Conservation (phyloP, 345 rosid genomes). For the Citrus maxima region DNA sequence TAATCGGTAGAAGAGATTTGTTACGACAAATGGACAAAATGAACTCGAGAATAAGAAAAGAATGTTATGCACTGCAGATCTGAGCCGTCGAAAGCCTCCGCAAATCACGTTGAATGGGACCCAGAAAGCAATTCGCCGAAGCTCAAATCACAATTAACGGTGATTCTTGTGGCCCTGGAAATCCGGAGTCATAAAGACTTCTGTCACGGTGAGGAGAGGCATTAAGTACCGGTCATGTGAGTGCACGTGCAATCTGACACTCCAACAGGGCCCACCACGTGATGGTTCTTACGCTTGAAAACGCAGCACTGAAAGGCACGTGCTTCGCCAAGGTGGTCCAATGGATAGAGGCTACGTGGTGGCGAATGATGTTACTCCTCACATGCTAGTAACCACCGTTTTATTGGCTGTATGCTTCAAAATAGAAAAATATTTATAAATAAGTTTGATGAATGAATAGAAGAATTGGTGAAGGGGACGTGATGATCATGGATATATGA, state of each 20-base stretch:
- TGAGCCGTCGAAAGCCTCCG: conserved; percentile 31
- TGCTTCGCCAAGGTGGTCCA: conserved; percentile 23
- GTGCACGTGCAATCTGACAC: conserved; percentile 56
- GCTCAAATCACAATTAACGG: conserved; percentile 26
- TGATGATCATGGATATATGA: fast-evolving
- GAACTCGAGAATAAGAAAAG: conserved; percentile 5
- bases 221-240: conserved; percentile 45
- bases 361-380: conserved; percentile 11
- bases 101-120: conserved; percentile 16
- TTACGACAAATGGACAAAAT: background rate
- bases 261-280: conserved; percentile 46
- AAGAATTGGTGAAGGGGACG: background rate
- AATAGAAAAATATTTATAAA: background rate
- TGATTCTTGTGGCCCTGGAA: conserved; percentile 20
- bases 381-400: conserved; percentile 20
- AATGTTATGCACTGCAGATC: conserved; percentile 23
- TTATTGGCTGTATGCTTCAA: background rate
- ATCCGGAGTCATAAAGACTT: conserved; percentile 22
- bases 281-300: conserved; percentile 1
- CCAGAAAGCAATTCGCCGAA: background rate
- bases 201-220: conserved; percentile 9
- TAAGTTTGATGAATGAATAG: background rate
- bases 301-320: conserved; percentile 15
- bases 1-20: background rate
- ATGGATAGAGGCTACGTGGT: conserved; percentile 10